Evolutionary conservation across 805 yeast species (phyloP).

Genomic region (Yamadazyma insecticola): DNA sequence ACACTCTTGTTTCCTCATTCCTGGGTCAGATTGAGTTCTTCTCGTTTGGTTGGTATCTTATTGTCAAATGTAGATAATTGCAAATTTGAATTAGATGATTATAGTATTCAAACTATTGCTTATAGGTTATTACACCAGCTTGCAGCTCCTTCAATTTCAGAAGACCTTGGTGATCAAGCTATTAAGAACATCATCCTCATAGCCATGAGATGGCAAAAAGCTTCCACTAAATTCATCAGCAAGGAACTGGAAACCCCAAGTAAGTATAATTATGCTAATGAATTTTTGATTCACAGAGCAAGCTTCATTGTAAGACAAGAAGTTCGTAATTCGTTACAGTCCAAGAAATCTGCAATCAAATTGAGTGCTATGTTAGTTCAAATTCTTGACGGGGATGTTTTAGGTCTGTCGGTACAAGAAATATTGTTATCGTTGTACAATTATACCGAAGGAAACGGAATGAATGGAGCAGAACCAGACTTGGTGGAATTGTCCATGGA

Average conservation of each 20-base stretch:
- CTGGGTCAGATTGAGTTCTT: constrained; percentile 76
- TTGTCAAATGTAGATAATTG: constrained; percentile 37
- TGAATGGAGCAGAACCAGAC: constrained; percentile 43
- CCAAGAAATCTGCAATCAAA: constrained; percentile 69
- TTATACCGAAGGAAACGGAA: constrained; percentile 43
- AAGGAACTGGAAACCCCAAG: constrained; percentile 5
- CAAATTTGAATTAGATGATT: constrained; percentile 30
- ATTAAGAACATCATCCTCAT: constrained; percentile 64
- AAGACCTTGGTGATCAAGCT: constrained; percentile 56
- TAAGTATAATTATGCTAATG: constrained; percentile 37
- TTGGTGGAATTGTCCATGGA: constrained; percentile 53
- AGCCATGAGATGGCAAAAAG: constrained; percentile 56
- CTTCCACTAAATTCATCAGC: constrained; percentile 31
- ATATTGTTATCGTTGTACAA: constrained; percentile 52
- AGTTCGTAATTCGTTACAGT: constrained; percentile 45
- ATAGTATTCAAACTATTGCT: constrained; percentile 63
- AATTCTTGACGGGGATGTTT: constrained; percentile 35
- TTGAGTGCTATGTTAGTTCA: constrained; percentile 62
- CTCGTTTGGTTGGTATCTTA: constrained; percentile 53
- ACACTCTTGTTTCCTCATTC: constrained; percentile 79
- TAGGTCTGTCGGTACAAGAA: constrained; percentile 38
- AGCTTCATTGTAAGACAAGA: constrained; percentile 66
- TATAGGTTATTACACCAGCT: constrained; percentile 71
- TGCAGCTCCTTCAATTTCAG: constrained; percentile 70
- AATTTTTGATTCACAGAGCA: constrained; percentile 61